These are phyloP conservation scores for Wallacemonas sp. DNA, from an alignment of 208 protist genomes.

Conservation along the genomic window DNA sequence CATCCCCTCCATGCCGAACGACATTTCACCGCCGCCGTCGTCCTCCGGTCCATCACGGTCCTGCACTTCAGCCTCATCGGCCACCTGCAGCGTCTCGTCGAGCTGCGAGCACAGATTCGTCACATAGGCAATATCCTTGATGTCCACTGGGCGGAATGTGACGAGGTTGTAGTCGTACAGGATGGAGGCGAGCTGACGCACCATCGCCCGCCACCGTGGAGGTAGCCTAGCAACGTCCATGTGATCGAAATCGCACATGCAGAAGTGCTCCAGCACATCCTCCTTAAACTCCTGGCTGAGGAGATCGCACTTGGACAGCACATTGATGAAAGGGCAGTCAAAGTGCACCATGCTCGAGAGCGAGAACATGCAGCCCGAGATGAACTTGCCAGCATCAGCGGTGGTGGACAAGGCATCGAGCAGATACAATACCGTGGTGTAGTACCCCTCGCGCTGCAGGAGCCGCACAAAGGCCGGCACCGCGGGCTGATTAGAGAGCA, in stretches of 20 bases:
- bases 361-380: conserved; percentile 87
- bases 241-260: conserved; percentile 87
- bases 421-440: conserved; percentile 83
- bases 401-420: conserved; percentile 83
- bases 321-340: conserved; percentile 90
- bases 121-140: conserved; percentile 64
- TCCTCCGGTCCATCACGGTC: conserved; percentile 50
- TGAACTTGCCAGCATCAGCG: conserved; percentile 88
- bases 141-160: conserved; percentile 82
- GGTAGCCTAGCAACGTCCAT: conserved; percentile 72
- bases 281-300: conserved; percentile 70
- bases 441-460: conserved; percentile 83
- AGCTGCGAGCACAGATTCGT: conserved; percentile 65
- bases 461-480: conserved; percentile 86
- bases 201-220: conserved; percentile 63
- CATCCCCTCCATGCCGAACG: background rate
- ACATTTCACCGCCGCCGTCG: conserved; percentile 11
- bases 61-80: conserved; percentile 83
- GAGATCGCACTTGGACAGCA: conserved; percentile 90
- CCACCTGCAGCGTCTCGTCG: conserved; percentile 85
- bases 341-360: conserved; percentile 91
- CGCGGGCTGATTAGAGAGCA: conserved; percentile 96
- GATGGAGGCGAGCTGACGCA: conserved; percentile 57
- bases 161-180: conserved; percentile 83
- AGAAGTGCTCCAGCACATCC: conserved; percentile 79